Conservation (phyloP, 2,329 filamentous ascomycete species). For the Calonectria henricotiae region DNA sequence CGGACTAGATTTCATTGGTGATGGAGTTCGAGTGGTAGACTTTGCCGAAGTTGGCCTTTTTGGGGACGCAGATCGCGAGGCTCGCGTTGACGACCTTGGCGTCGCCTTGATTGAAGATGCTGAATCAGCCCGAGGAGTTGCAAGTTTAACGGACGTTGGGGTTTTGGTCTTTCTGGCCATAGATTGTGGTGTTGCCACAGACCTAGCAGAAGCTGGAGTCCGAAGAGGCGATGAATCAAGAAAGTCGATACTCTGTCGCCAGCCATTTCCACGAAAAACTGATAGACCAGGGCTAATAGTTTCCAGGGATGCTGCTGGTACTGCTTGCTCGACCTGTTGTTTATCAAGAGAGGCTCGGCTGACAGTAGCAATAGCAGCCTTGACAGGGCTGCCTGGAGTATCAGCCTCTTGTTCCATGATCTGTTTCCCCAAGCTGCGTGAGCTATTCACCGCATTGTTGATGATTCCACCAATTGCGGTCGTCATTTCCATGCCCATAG, state of each 20-base stretch:
- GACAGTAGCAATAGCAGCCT: slow-evolving; percentile 56
- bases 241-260: slow-evolving; percentile 65
- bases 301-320: slow-evolving; percentile 47
- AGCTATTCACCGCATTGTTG: slow-evolving; percentile 54
- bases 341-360: slow-evolving; percentile 46
- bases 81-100: slow-evolving; percentile 36
- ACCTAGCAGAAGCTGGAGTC: slow-evolving; percentile 52
- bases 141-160: slow-evolving; percentile 49
- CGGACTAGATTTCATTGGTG: slow-evolving; percentile 49
- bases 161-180: slow-evolving; percentile 43
- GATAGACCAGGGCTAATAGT: slow-evolving; percentile 72
- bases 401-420: slow-evolving; percentile 74
- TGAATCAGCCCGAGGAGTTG: slow-evolving; percentile 46
- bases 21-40: slow-evolving; percentile 47
- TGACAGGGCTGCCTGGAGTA: slow-evolving; percentile 63
- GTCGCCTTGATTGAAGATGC: slow-evolving; percentile 38
- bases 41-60: slow-evolving; percentile 40
- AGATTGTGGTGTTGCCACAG: slow-evolving; percentile 45
- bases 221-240: slow-evolving; percentile 62
- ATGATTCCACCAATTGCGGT: slow-evolving; percentile 76
- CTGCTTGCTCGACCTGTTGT: slow-evolving; percentile 51
- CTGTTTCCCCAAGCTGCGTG: slow-evolving; percentile 65
- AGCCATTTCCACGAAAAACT: slow-evolving; percentile 67
- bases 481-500: slow-evolving; percentile 79
- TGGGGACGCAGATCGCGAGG: slow-evolving; percentile 45